Evolutionary conservation across 1,284 basidiomycete genomes (phyloP), one percentile per base, ranked within the genome.

Genomic region (Moniliella sp.): DNA sequence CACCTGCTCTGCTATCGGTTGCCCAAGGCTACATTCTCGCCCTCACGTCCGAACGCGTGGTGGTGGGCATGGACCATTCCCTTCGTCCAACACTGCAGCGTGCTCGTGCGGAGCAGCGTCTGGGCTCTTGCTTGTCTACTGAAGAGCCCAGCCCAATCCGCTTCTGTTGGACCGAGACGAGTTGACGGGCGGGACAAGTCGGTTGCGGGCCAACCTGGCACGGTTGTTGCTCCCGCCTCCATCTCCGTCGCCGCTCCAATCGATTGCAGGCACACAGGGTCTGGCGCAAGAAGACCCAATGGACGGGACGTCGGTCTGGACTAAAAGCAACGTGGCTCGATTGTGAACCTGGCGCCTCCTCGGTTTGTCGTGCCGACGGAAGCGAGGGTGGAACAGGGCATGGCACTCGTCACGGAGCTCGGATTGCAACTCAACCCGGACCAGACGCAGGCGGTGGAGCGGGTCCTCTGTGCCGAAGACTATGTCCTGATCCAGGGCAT

Each of bases 111-210:
- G 48, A 15, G n/a, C n/a, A n/a, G n/a, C n/a, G n/a, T n/a, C n/a
- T n/a, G n/a, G n/a, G n/a, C n/a, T n/a, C n/a, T n/a, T n/a, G n/a
- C n/a, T n/a, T n/a, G n/a, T n/a, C n/a, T n/a, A n/a, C n/a, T n/a
- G n/a, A n/a, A n/a, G n/a, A n/a, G n/a, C n/a, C n/a, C n/a, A n/a
- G n/a, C n/a, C n/a, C n/a, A n/a, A n/a, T 37, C 57, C 76, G 4
- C 94, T 84, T 63, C 71, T 86, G 15, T 75, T 97, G 38, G 88
- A 97, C 67, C 79, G 76, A 52, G 91, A 97, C 58, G 88, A 97
- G 58, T 64, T 93, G 26, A 71, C 73, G 5, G 72, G 73, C 5
- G 81, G 84, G 0, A 78, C 94, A 74, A 74, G 74, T 27, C 69
- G 79, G 18, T 74, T 94, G 47, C 70, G 88, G 4, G 76, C 81